phyloP scores from a whole-genome alignment of 768 basidiomycete genomes.

The Leccinum disarticulatum region DNA sequence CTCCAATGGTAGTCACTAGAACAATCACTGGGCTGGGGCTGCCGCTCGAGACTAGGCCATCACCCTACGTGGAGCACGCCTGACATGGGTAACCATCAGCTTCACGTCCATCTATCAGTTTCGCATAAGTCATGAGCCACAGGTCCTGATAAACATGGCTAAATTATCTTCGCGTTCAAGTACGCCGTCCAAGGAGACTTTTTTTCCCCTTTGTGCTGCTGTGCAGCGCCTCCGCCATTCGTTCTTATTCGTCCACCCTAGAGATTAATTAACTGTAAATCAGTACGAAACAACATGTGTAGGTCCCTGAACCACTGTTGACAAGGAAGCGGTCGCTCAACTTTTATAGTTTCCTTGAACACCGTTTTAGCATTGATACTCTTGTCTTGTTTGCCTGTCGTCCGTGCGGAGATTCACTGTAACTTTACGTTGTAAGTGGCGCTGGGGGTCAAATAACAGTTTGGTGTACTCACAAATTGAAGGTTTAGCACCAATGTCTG shows the following conservation, averaged over 20 bases:
- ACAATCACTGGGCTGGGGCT: neutral
- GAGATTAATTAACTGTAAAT: conserved; percentile 1
- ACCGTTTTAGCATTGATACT: conserved; percentile 2
- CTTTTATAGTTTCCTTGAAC: conserved; percentile 3
- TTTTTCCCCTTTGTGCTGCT: conserved; percentile 11
- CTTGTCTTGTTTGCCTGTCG: conserved; percentile 12
- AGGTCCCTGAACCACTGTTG: neutral
- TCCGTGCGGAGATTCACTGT: conserved; percentile 12
- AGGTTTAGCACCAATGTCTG: conserved; percentile 12
- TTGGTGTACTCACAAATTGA: neutral
- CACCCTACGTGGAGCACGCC: neutral
- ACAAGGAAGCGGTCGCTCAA: neutral
- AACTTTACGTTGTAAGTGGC: conserved; percentile 3
- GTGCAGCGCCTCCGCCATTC: conserved; percentile 8
- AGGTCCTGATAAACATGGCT: conserved; percentile 11
- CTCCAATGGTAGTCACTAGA: neutral
- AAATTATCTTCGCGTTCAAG: conserved; percentile 15
- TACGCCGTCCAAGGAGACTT: neutral
- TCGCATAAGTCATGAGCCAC: neutral
- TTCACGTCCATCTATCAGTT: neutral
- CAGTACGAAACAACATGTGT: conserved; percentile 12
- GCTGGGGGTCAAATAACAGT: neutral
- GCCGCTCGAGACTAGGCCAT: neutral
- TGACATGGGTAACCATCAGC: conserved; percentile 6
- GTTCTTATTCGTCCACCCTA: neutral